Percentiles rank a stretch among this genome's conserved stretches.
phyloP scores from a whole-genome alignment of 352 stramenopile species.

The Blastocystis hominis region DNA sequence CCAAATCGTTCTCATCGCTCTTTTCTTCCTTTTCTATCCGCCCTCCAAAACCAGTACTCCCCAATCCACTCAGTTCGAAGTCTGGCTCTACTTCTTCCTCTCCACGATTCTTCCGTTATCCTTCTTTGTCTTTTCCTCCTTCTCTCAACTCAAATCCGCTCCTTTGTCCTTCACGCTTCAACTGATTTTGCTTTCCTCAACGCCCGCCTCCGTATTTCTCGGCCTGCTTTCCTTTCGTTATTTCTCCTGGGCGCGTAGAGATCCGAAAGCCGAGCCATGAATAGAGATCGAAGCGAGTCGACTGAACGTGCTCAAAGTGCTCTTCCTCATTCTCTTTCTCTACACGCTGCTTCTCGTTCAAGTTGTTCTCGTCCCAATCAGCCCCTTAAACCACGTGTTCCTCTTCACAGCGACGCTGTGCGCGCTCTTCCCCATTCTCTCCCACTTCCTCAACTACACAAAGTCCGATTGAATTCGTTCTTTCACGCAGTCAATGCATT shows the following conservation, averaged over 20 bases:
- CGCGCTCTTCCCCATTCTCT: conserved; percentile 15
- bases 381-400: not conserved
- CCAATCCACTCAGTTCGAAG: conserved; percentile 24
- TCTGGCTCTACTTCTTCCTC: conserved; percentile 26
- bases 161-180: not conserved
- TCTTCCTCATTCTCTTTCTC: conserved; percentile 17
- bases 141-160: not conserved
- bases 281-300: conserved; percentile 19
- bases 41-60: not conserved
- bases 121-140: not conserved
- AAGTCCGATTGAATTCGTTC: not conserved
- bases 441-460: conserved; percentile 18
- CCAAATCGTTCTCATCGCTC: not conserved
- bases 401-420: not conserved
- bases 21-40: not conserved
- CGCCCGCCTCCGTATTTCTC: not conserved
- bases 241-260: conserved; percentile 5
- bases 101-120: not conserved
- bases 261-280: not conserved
- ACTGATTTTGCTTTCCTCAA: not conserved
- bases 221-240: conserved; percentile 21
- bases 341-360: conserved; percentile 9
- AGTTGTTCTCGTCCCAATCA: not conserved
- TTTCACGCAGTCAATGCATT: not conserved
- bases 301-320: not conserved